Conservation (phyloP, 805 yeast genomes). For the Ogataea paraovalis region DNA sequence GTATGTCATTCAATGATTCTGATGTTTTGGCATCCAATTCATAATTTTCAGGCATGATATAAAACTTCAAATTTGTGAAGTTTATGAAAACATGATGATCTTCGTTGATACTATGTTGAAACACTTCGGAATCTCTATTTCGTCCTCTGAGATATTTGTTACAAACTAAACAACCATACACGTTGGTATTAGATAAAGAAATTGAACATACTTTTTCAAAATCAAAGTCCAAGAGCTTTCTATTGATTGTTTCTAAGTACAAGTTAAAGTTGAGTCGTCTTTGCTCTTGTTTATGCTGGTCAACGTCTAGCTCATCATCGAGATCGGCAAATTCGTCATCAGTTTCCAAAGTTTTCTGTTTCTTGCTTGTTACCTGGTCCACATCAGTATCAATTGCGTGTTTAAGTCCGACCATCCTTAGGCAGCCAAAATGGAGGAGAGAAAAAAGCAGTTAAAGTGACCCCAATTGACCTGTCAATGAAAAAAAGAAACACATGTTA, state of each 20-base stretch:
- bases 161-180: conserved; percentile 71
- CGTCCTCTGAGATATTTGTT: conserved; percentile 74
- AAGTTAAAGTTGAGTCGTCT: conserved; percentile 9
- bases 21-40: conserved; percentile 34
- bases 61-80: conserved; percentile 45
- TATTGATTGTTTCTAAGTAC: conserved; percentile 41
- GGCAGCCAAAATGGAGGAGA: no score
- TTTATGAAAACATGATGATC: conserved; percentile 63
- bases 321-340: background rate
- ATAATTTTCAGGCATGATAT: conserved; percentile 60
- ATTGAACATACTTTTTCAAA: conserved; percentile 63
- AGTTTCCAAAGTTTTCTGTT: background rate
- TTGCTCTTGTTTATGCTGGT: background rate
- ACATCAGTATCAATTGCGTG: background rate
- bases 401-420: background rate
- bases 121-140: conserved; percentile 59
- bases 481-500: background rate
- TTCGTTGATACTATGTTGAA: conserved; percentile 57
- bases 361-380: background rate
- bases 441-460: background rate
- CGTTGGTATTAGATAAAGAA: conserved; percentile 54
- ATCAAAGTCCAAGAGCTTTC: conserved; percentile 58
- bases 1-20: conserved; percentile 46
- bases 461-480: no score
- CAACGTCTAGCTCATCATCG: background rate